Percentiles rank a stretch among this genome's conserved stretches.
phyloP scores from a whole-genome alignment of 2,329 filamentous ascomycete species.

The Ceratocystis ficicola region DNA sequence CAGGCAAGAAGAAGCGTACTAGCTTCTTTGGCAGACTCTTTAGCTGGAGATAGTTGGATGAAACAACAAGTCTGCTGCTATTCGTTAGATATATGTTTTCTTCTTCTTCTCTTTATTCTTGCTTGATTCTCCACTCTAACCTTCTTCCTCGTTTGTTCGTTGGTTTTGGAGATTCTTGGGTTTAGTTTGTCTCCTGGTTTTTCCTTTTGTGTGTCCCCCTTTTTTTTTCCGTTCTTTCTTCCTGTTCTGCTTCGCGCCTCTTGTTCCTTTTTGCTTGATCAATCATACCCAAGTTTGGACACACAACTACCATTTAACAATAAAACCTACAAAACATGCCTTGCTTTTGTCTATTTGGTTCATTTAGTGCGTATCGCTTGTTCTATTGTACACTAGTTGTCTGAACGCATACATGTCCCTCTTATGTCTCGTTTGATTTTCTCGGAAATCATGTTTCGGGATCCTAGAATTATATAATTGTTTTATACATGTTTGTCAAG shows the following conservation, averaged over 20 bases:
- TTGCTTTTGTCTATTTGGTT: not conserved
- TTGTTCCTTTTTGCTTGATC: conserved; percentile 19
- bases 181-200: conserved; percentile 11
- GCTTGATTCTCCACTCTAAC: conserved; percentile 6
- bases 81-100: conserved; percentile 10
- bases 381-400: too few species aligned
- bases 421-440: not conserved
- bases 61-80: not conserved
- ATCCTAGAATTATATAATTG: not conserved
- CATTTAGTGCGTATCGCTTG: not conserved
- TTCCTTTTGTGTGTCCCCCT: conserved; percentile 12
- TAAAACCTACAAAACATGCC: not conserved
- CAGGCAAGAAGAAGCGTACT: conserved; percentile 18
- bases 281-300: conserved; percentile 22
- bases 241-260: not conserved
- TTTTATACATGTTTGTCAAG: not conserved
- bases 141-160: conserved; percentile 12
- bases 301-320: not conserved
- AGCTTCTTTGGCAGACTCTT: conserved; percentile 21
- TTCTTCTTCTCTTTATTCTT: conserved; percentile 6
- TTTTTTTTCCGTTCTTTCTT: conserved; percentile 3
- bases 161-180: conserved; percentile 1
- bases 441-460: not conserved
- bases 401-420: not conserved
- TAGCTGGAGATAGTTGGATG: conserved; percentile 18